Conservation (phyloP, 768 basidiomycete genomes). For the Amanita polypyramis region DNA sequence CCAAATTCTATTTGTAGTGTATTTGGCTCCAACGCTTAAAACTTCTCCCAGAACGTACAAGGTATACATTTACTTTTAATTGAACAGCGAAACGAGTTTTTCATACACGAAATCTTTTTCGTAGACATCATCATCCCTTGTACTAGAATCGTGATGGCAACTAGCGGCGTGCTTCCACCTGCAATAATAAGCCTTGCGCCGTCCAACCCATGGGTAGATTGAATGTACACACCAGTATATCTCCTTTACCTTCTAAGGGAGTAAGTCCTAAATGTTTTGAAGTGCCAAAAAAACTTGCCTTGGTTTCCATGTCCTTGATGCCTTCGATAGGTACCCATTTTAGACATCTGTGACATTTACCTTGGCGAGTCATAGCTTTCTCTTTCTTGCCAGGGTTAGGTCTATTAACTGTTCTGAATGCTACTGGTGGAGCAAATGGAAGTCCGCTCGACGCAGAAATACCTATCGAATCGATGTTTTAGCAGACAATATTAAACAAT, state of each 20-base stretch:
- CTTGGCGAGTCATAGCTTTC: constrained; percentile 48
- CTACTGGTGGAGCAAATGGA: constrained; percentile 71
- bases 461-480: constrained; percentile 27
- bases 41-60: background rate
- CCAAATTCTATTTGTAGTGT: background rate
- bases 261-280: background rate
- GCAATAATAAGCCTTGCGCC: background rate
- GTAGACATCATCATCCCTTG: constrained; percentile 49
- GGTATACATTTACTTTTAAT: background rate
- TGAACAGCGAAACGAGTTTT: constrained; percentile 1
- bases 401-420: constrained; percentile 41
- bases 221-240: constrained; percentile 6
- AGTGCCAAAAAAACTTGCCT: constrained; percentile 29
- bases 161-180: constrained; percentile 72
- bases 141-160: constrained; percentile 53
- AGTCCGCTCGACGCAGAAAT: constrained; percentile 57
- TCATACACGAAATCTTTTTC: constrained; percentile 39
- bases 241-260: constrained; percentile 9
- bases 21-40: background rate
- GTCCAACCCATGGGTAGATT: background rate
- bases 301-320: constrained; percentile 61
- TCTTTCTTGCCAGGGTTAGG: constrained; percentile 46
- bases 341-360: constrained; percentile 68
- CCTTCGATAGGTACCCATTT: constrained; percentile 69
- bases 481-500: constrained; percentile 2